Evolutionary conservation across 306 rosid species (phyloP).

Genomic region (Sesbania bispinosa): DNA sequence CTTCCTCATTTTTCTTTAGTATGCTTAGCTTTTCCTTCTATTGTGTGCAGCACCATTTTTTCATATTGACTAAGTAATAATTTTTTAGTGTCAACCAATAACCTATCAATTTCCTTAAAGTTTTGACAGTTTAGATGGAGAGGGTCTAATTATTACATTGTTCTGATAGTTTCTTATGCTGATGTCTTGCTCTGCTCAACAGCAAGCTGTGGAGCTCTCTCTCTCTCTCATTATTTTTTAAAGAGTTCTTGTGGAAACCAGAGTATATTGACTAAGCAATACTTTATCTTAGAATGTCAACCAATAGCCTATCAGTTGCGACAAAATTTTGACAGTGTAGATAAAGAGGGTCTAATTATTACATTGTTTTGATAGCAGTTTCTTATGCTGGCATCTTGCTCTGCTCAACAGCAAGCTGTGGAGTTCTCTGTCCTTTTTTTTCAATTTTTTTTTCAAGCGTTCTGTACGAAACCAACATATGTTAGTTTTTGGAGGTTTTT

Average conservation of each 20-base stretch:
- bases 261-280: not conserved
- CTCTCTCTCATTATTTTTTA: no score
- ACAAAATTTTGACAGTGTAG: not conserved
- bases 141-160: not conserved
- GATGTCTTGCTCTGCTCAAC: not conserved
- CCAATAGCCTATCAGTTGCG: not conserved
- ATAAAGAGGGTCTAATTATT: not conserved
- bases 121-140: not conserved
- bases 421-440: no score
- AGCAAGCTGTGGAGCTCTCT: no score
- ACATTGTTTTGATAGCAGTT: not conserved
- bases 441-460: no score
- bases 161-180: not conserved
- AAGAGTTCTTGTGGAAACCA: not conserved
- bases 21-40: not conserved
- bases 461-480: no score
- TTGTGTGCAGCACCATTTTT: not conserved
- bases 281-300: not conserved
- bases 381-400: not conserved
- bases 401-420: no score
- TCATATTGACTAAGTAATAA: not conserved
- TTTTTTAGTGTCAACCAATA: not conserved
- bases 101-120: not conserved
- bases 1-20: constrained; percentile 22
- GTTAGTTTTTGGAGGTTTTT: no score